phyloP scores from a whole-genome alignment of 2,329 filamentous ascomycete species.

The Neonectria hederae region DNA sequence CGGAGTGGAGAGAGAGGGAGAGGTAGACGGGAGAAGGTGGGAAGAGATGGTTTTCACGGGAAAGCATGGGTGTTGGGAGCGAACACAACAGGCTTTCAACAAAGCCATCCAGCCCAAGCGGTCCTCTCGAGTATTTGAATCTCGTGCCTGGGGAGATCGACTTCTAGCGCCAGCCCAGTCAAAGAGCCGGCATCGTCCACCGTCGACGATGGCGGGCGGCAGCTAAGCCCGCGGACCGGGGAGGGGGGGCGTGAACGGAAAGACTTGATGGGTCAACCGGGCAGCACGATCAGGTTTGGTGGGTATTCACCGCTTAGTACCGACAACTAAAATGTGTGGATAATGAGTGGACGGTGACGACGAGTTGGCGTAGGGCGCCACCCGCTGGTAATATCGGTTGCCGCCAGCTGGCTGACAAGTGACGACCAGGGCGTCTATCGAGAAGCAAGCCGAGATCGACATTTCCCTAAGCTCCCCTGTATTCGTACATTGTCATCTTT shows the following conservation, averaged over 20 bases:
- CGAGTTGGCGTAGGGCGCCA: constrained; percentile 37
- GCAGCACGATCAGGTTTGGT: constrained; percentile 33
- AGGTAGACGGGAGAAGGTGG: background rate
- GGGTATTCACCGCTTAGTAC: constrained; percentile 36
- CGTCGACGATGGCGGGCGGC: constrained; percentile 40
- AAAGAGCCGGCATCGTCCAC: constrained; percentile 31
- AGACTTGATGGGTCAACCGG: constrained; percentile 36
- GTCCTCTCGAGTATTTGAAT: constrained; percentile 41
- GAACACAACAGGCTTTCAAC: constrained; percentile 19
- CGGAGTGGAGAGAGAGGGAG: background rate
- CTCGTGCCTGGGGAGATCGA: constrained; percentile 37
- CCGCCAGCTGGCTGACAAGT: constrained; percentile 28
- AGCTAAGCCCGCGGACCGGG: constrained; percentile 38
- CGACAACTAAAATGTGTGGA: constrained; percentile 40
- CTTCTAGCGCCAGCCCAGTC: constrained; percentile 36
- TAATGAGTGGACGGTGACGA: constrained; percentile 38
- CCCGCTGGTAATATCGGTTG: constrained; percentile 36
- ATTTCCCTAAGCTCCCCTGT: constrained; percentile 17
- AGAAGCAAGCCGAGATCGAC: constrained; percentile 34
- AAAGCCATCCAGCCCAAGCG: constrained; percentile 26
- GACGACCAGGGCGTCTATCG: constrained; percentile 30
- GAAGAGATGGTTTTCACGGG: constrained; percentile 7
- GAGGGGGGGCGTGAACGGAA: constrained; percentile 39
- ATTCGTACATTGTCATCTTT: constrained; percentile 3
- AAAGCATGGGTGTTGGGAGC: constrained; percentile 12